Evolutionary conservation across 2,329 filamentous ascomycete species (phyloP).

Genomic region (Furcasterigmium sp.): DNA sequence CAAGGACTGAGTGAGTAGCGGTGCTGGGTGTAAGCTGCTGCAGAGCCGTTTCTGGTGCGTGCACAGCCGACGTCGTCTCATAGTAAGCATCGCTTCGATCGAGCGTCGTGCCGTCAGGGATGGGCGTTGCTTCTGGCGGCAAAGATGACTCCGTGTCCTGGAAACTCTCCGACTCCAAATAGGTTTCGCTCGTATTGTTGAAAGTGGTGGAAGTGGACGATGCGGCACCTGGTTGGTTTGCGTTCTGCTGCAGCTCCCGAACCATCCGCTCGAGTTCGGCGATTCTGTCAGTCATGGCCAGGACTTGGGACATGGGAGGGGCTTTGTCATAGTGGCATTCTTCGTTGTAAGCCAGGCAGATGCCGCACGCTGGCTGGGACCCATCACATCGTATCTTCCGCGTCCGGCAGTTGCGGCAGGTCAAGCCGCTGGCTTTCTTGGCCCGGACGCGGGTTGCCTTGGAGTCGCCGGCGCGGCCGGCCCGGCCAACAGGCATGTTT

Average conservation of each 20-base stretch:
- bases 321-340: slow-evolving; percentile 24
- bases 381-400: slow-evolving; percentile 20
- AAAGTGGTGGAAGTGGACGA: too few relatives aligned
- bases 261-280: slow-evolving; percentile 18
- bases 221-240: too few relatives aligned
- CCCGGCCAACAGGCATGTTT: too few relatives aligned
- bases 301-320: slow-evolving; percentile 23
- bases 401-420: slow-evolving; percentile 7
- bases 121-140: too few relatives aligned
- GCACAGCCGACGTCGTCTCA: not conserved
- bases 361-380: slow-evolving; percentile 21
- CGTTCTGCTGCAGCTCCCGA: slow-evolving; percentile 7
- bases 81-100: slow-evolving; percentile 2
- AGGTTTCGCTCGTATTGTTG: too few relatives aligned
- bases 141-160: too few relatives aligned
- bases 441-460: too few relatives aligned
- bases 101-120: too few relatives aligned
- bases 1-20: too few relatives aligned
- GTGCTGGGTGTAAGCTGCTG: not conserved
- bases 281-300: slow-evolving; percentile 21
- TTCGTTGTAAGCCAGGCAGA: slow-evolving; percentile 22
- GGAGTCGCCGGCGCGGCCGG: too few relatives aligned
- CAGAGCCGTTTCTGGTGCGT: not conserved
- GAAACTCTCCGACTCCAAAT: too few relatives aligned
- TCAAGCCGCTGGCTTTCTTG: not conserved